Evolutionary conservation across 805 yeast genomes (phyloP), one percentile per base, ranked within the genome.

Genomic region (Saccharomycopsis sp.): DNA sequence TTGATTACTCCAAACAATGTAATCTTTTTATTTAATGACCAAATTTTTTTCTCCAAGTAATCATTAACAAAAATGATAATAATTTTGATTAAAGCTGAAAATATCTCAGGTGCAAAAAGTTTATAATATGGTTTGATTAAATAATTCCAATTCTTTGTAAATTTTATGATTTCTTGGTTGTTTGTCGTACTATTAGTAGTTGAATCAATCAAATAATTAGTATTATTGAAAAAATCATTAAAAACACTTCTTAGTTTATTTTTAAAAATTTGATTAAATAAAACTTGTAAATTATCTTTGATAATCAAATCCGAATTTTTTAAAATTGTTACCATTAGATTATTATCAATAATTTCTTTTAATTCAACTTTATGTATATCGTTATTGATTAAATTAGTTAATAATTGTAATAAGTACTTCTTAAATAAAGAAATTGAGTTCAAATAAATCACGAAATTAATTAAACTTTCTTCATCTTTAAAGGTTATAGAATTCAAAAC

Each of bases 1-100:
- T 78, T 81, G 15, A 86, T 69, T 0, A 94, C 77, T 1, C 96
- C 97, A 31, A 83, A 60, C 50, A 83, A 94, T 53, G 84, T 87
- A 45, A 86, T 74, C 49, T 73, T 75, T 39, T 74, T 72, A 36
- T 79, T 72, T 34, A 83, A 64, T 3, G 66, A 49, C 76, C 89
- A 73, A 21, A 89, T 62, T 50, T 77, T 77, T 46, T 72, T 68
- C 52, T 85, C 95, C 3, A 86, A 52, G 14, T 70, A 50, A 17
- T 62, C 62, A 2, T 86, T 75, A 20, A 84, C 52, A 33, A 70
- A 63, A 3, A 68, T 59, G 4, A 82, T 78, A 3, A 77, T 63
- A 3, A 69, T 58, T 3, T 64, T 52, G 18, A 70, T 59, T 31
- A 84, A 58, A 58, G 40, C 57, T 19, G 59, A 60, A 55, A 68